These are phyloP conservation scores for Ogataea zsoltii DNA, from an alignment of 805 yeast genomes.

Conservation along the genomic window DNA sequence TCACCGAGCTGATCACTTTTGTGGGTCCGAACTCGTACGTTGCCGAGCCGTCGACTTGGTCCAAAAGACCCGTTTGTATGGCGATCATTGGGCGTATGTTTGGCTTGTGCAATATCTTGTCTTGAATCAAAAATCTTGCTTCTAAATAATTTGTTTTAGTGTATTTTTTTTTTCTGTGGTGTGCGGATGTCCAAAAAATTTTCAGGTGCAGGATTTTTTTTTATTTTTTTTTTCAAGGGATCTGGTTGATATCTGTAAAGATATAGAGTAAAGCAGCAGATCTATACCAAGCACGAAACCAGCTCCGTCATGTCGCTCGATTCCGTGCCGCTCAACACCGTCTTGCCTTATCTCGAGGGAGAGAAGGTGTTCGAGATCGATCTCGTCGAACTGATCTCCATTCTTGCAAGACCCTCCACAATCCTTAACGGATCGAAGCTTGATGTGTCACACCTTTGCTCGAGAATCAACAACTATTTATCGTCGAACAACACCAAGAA, in stretches of 20 bases:
- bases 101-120: no score
- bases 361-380: conserved; percentile 24
- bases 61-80: conserved; percentile 34
- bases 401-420: conserved; percentile 29
- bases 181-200: conserved; percentile 7
- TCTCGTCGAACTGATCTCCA: conserved; percentile 23
- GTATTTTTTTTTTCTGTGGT: conserved; percentile 1
- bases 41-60: conserved; percentile 82
- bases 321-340: conserved; percentile 24
- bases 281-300: no score
- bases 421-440: conserved; percentile 47
- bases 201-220: neutral
- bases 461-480: conserved; percentile 44
- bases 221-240: neutral
- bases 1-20: conserved; percentile 69
- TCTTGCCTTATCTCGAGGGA: conserved; percentile 30
- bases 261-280: no score
- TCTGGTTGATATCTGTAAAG: no score
- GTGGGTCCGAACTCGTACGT: conserved; percentile 51
- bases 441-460: conserved; percentile 51
- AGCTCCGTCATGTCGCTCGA: conserved; percentile 5
- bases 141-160: neutral
- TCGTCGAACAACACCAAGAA: conserved; percentile 44
- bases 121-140: neutral
- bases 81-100: conserved; percentile 3